A percentile compares a stretch with the other conserved stretches of the same genome.
phyloP scores from a whole-genome alignment of 768 basidiomycete species.

The Psilocybe subaeruginosa region DNA sequence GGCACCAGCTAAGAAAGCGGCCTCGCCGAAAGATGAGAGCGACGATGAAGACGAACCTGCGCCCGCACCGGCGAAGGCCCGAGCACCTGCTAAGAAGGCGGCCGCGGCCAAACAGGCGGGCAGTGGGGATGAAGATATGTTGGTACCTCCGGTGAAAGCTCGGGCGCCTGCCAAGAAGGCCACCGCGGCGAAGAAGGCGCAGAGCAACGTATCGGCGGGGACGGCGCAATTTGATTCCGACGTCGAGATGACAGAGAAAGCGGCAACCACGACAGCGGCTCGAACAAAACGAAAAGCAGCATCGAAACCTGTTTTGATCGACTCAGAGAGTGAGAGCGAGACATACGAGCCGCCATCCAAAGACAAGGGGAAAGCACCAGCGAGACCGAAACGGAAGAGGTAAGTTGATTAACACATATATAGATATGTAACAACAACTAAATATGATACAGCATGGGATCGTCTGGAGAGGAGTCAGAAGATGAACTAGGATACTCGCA shows the following conservation, averaged over 20 bases:
- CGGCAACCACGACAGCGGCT: background rate
- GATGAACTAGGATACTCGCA: conserved; percentile 17
- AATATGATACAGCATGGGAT: conserved; percentile 14
- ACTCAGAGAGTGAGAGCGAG: conserved; percentile 35
- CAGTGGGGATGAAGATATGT: background rate
- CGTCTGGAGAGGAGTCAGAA: conserved; percentile 7
- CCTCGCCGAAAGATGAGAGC: background rate
- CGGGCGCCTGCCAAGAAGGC: conserved; percentile 15
- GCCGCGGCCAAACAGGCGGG: background rate
- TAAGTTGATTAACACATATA: conserved; percentile 22
- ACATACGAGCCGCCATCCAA: conserved; percentile 24
- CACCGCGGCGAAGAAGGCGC: conserved; percentile 13
- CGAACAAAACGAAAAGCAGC: conserved; percentile 19
- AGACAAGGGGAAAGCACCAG: conserved; percentile 28
- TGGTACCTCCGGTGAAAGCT: background rate
- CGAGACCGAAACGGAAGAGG: conserved; percentile 69
- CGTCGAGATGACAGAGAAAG: conserved; percentile 24
- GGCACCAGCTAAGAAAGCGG: conserved; percentile 14
- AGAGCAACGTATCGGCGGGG: conserved; percentile 8
- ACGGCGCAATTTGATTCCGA: conserved; percentile 24
- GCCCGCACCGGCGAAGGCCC: conserved; percentile 13
- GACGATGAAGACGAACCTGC: conserved; percentile 8
- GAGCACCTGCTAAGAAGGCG: conserved; percentile 6
- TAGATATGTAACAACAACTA: background rate
- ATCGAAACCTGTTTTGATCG: conserved; percentile 21